Percentiles rank a stretch among this genome's conserved stretches.
These are phyloP conservation scores for Cicer cuneatum DNA, from an alignment of 306 rosid species.

Conservation along the genomic window DNA sequence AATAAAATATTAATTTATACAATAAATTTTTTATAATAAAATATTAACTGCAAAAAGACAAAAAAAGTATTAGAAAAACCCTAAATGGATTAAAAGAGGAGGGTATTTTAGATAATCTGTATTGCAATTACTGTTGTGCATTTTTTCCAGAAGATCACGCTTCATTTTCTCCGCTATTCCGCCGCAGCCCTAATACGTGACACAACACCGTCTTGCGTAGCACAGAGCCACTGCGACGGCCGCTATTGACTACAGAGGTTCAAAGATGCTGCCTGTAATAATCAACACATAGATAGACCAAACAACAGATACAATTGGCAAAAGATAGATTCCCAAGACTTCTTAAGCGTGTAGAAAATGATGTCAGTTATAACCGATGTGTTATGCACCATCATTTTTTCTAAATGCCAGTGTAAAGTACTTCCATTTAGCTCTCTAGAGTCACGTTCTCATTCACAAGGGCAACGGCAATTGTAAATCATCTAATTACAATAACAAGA, in stretches of 20 bases:
- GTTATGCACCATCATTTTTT: slow-evolving; percentile 19
- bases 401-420: slow-evolving; percentile 1
- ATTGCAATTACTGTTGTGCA: too few relatives aligned
- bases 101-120: too few relatives aligned
- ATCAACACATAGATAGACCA: slow-evolving; percentile 35
- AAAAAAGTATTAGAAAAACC: too few relatives aligned
- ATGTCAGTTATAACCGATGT: slow-evolving; percentile 31
- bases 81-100: too few relatives aligned
- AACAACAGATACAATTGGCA: slow-evolving; percentile 14
- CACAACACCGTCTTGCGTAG: too few relatives aligned
- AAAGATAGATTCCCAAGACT: slow-evolving; percentile 9
- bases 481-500: slow-evolving; percentile 33
- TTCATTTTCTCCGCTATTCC: too few relatives aligned
- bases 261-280: not conserved
- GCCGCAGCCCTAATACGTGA: too few relatives aligned
- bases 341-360: slow-evolving; percentile 20
- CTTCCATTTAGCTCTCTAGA: slow-evolving; percentile 14
- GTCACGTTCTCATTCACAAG: slow-evolving; percentile 30
- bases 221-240: too few relatives aligned
- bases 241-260: not conserved
- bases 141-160: too few relatives aligned
- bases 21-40: too few relatives aligned
- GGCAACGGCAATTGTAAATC: slow-evolving; percentile 10
- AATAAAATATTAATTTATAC: too few relatives aligned
- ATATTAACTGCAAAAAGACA: too few relatives aligned